Percentiles rank a stretch among this genome's conserved stretches.
Evolutionary conservation across 2,329 filamentous ascomycete genomes (phyloP).

Genomic region (Dactylellina drechsleri): DNA sequence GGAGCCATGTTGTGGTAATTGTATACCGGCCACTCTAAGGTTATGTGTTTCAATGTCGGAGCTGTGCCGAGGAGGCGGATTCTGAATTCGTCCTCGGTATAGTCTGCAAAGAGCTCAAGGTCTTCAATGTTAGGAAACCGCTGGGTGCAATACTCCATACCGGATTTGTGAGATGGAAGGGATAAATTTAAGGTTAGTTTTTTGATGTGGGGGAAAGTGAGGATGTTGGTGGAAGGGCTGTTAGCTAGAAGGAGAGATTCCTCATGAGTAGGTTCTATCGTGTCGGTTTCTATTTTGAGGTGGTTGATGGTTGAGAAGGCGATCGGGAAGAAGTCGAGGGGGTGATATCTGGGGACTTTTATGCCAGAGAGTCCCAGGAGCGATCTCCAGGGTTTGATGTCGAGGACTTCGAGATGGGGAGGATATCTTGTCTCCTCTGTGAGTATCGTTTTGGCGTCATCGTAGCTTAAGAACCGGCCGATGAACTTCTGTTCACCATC

Average conservation of each 20-base stretch:
- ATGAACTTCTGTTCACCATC: background rate
- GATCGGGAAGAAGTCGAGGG: background rate
- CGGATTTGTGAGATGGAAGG: background rate
- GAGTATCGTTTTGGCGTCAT: background rate
- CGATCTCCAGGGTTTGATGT: background rate
- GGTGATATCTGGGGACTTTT: background rate
- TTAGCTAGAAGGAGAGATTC: background rate
- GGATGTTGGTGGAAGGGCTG: background rate
- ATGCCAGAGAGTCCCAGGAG: no score
- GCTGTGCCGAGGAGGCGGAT: background rate
- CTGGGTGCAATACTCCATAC: background rate
- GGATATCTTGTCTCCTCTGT: background rate
- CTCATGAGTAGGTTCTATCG: background rate
- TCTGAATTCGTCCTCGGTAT: background rate
- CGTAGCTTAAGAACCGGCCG: background rate
- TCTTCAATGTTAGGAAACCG: background rate
- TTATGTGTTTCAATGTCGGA: background rate
- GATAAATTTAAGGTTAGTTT: background rate
- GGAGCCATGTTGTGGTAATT: background rate
- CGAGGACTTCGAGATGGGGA: background rate
- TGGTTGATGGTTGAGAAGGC: background rate
- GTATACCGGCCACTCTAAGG: background rate
- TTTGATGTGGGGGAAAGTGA: background rate
- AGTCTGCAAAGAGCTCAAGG: background rate
- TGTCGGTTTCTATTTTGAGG: background rate